Base-by-base conservation (phyloP, 352 stramenopile genomes). In the Blastocystis sp. region DNA sequence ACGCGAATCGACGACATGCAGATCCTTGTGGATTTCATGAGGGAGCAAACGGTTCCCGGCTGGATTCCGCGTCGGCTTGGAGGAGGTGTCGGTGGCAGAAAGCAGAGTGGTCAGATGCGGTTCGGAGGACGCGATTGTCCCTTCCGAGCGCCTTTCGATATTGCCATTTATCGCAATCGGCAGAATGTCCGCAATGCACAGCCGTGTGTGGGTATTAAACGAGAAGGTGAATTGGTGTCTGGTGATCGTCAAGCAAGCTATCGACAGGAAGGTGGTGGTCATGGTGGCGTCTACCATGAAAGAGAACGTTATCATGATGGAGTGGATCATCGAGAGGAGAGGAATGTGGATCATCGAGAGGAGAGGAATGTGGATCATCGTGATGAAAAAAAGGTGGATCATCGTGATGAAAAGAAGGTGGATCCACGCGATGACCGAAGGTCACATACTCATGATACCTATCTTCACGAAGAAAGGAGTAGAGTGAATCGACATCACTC, bases 31-130 rank as follows among this genome's bases (percentile, higher is more conserved):
- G 75, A 85, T 42, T 85, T 76, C 36, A 76, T 76, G 63, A 34
- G 75, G 18, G 48, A 69, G 8, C 63, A 76, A 42, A 85, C 63
- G n/a, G 46, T 85, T 49, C 63, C 63, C 16, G 75, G 75, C 16
- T 85, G 75, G 75, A n/a, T 76, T 36, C 75, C 75, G 40, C 57
- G 75, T 42, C 75, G 75, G 3, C 48, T 85, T 11, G 75, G 75
- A 59, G 75, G 75, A 36, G 75, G 75, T 54, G 46, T 85, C 11
- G 75, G 75, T 44, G 75, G 75, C 29, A 85, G 75, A 42, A 85
- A 85, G 36, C 57, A 69, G 36, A 85, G 75, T 75, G 75, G 75
- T 0, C 75, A 85, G 44, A 76, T 85, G 63, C 75, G 75, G n/a
- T 85, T 85, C 75, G 75, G 75, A 24, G 75, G 75, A 21, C 29